phyloP scores from a whole-genome alignment of 192 early-diverging fungal species.

The Coemansia sp. region DNA sequence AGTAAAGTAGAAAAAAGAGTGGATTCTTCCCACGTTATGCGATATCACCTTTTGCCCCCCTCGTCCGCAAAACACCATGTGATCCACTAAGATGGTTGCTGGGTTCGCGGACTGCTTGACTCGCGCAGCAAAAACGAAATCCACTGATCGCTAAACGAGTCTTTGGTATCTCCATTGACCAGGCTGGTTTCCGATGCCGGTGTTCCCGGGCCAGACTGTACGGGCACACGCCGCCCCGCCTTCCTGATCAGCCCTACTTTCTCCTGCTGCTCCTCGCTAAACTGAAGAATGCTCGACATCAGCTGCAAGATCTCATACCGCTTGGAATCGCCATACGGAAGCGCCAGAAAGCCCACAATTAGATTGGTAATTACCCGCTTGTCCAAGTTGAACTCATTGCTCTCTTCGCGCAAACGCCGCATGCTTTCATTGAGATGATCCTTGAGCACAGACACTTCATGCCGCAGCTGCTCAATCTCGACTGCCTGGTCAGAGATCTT shows the following conservation, averaged over 20 bases:
- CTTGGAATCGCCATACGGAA: slow-evolving; percentile 85
- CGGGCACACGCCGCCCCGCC: slow-evolving; percentile 50
- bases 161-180: slow-evolving; percentile 40
- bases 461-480: slow-evolving; percentile 55
- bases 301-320: slow-evolving; percentile 88
- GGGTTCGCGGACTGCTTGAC: slow-evolving; percentile 37
- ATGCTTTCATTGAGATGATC: slow-evolving; percentile 90
- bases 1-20: background rate
- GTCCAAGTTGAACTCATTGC: slow-evolving; percentile 77
- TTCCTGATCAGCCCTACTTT: slow-evolving; percentile 74
- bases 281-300: slow-evolving; percentile 84
- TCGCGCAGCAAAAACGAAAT: slow-evolving; percentile 75
- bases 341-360: slow-evolving; percentile 79
- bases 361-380: slow-evolving; percentile 88
- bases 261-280: slow-evolving; percentile 84
- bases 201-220: slow-evolving; percentile 47
- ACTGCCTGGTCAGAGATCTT: slow-evolving; percentile 50
- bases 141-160: slow-evolving; percentile 80
- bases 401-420: slow-evolving; percentile 76
- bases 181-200: slow-evolving; percentile 45
- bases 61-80: slow-evolving; percentile 6
- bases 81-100: slow-evolving; percentile 4
- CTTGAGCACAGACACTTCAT: slow-evolving; percentile 70
- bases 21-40: background rate
- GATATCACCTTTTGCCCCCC: slow-evolving; percentile 1